Evolutionary conservation across 2,329 filamentous ascomycete genomes (phyloP), one percentile per base, ranked within the genome.

Genomic region (Aspergillus hortae): DNA sequence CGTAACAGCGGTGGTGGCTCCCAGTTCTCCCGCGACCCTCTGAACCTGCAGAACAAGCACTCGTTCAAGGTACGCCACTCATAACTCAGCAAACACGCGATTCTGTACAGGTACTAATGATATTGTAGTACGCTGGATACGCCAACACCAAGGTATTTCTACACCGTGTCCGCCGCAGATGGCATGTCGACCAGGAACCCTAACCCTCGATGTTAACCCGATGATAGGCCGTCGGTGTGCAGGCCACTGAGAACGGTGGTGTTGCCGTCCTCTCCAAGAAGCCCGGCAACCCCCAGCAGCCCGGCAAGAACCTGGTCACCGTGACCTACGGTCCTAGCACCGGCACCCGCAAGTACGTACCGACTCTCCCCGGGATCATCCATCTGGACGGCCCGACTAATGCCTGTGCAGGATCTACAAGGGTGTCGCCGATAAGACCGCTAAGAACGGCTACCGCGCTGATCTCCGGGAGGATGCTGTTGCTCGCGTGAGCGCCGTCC

Each of bases 41-140:
- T 96, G 65, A 99, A 97, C 85, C 78, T 97, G 77, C 82, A 79
- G 75, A 97, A 96, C 87, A 81, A 87, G 78, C 88, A 95, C 82
- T 86, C 83, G 67, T 88, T 90, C 80, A 97, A 95, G 87, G 90
- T 94, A 64, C 33, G 61, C 10, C 35, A 4, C 15, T 5, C 14
- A 12, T 7, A 12, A 6, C n/a, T 12, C n/a, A 12, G 6, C 11
- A 35, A n/a, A 35, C 33, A 35, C 11, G n/a, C 11, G 33, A 35
- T 4, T 35, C 33, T n/a, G n/a, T 12, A 19, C 19, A 4, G 19
- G 19, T 19, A 35, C 33, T 35, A n/a, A 35, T 9, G 10, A 35
- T 35, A 4, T 35, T 3, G 4, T 72, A 95, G 90, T 84, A 96
- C 77, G 89, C 89, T 68, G 94, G 94, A 71, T 95, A 91, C 77